Percentiles rank a stretch among this genome's conserved stretches.
Conservation (phyloP, 805 yeast species). For the Pichia phayaonensis region DNA sequence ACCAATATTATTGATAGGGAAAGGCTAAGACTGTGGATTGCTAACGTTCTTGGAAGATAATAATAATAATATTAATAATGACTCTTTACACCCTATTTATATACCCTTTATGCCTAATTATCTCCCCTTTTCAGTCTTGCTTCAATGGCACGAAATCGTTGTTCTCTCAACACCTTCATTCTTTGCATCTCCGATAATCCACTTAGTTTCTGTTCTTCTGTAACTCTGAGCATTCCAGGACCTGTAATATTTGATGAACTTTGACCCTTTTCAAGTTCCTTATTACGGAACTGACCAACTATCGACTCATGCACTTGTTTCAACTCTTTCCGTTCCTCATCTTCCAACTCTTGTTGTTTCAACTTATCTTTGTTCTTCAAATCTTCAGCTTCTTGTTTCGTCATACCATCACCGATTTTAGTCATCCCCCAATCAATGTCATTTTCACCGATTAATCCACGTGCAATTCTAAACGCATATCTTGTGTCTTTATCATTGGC, state of each 20-base stretch:
- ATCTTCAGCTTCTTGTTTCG: conserved; percentile 49
- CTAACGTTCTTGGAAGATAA: background rate
- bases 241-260: background rate
- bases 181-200: conserved; percentile 70
- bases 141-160: conserved; percentile 94
- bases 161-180: conserved; percentile 80
- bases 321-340: conserved; percentile 1
- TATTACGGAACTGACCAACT: conserved; percentile 2
- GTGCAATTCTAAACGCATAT: conserved; percentile 58
- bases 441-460: conserved; percentile 61
- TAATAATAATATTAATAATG: too few relatives aligned
- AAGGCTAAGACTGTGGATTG: conserved; percentile 8
- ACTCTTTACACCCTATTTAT: background rate
- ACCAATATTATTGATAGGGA: conserved; percentile 7
- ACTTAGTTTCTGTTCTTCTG: conserved; percentile 39
- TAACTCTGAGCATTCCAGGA: conserved; percentile 5
- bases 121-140: conserved; percentile 50
- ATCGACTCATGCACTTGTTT: conserved; percentile 7
- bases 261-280: background rate
- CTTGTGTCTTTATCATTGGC: conserved; percentile 39
- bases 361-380: conserved; percentile 11
- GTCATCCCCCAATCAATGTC: conserved; percentile 55
- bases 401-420: conserved; percentile 52
- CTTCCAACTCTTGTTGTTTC: background rate
- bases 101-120: background rate